Evolutionary conservation across 805 yeast species (phyloP).

Genomic region (Ogataea parapolymorpha): DNA sequence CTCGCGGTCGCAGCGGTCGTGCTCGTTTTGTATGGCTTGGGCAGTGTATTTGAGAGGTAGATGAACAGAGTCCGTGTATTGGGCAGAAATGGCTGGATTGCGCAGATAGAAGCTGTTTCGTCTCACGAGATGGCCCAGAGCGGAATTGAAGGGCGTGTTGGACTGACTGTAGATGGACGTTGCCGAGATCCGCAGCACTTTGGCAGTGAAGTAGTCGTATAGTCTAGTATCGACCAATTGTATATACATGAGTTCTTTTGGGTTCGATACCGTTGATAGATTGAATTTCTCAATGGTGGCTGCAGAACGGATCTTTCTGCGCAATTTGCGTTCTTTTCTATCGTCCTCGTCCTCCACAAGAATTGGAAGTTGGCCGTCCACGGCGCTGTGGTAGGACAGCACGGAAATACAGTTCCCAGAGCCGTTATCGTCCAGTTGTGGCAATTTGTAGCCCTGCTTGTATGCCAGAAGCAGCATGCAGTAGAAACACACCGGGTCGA

Average conservation of each 20-base stretch:
- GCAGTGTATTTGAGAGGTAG: constrained; percentile 4
- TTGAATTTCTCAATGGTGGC: constrained; percentile 37
- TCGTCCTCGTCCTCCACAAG: constrained; percentile 47
- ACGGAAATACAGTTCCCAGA: constrained; percentile 31
- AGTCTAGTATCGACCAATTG: constrained; percentile 44
- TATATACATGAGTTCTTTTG: constrained; percentile 36
- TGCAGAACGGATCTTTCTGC: constrained; percentile 36
- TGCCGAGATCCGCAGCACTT: constrained; percentile 3
- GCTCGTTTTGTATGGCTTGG: constrained; percentile 13
- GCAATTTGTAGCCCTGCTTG: constrained; percentile 43
- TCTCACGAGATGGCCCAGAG: constrained; percentile 8
- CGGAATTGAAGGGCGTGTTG: constrained; percentile 2
- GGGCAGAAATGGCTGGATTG: constrained; percentile 32
- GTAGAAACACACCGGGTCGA: constrained; percentile 57
- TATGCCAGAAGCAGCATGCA: constrained; percentile 44
- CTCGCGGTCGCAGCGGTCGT: constrained; percentile 13
- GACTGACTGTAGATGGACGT: constrained; percentile 5
- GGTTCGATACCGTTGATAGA: constrained; percentile 29
- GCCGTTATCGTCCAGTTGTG: constrained; percentile 25
- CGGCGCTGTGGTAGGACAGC: constrained; percentile 48
- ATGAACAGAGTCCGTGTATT: constrained; percentile 7
- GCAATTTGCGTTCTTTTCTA: constrained; percentile 29
- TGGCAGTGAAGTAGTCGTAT: constrained; percentile 36
- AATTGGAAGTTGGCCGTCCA: constrained; percentile 50
- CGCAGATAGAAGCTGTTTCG: constrained; percentile 28